Evolutionary conservation across 148 eudicot species (phyloP).

Genomic region (Camellia japonica): DNA sequence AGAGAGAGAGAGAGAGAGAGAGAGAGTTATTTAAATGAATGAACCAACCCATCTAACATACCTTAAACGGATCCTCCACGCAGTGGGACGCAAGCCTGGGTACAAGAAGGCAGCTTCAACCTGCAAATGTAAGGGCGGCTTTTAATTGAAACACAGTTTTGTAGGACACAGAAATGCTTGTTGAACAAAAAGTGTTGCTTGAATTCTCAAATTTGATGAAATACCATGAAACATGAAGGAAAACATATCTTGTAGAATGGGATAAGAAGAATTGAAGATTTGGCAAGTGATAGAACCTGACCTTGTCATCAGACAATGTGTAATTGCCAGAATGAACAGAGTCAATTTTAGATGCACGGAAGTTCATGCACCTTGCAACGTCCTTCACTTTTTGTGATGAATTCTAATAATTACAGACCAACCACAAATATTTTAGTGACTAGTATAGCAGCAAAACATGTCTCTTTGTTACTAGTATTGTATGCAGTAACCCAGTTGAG

Average conservation of each 20-base stretch:
- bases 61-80: conserved; percentile 85
- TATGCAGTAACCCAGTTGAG: background rate
- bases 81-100: conserved; percentile 90
- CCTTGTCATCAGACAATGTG: conserved; percentile 87
- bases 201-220: background rate
- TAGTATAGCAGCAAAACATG: conserved; percentile 15
- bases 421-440: conserved; percentile 6
- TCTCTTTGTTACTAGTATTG: background rate
- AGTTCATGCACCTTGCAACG: conserved; percentile 66
- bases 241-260: conserved; percentile 6
- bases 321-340: conserved; percentile 73
- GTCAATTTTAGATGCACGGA: conserved; percentile 64
- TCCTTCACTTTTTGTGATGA: conserved; percentile 88
- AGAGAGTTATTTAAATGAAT: background rate
- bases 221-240: background rate
- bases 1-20: background rate
- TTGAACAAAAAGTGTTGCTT: background rate
- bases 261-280: background rate
- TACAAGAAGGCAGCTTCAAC: conserved; percentile 93
- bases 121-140: conserved; percentile 35
- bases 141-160: background rate
- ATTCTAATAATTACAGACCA: conserved; percentile 46
- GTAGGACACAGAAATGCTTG: background rate
- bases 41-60: conserved; percentile 20
- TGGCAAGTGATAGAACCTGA: conserved; percentile 18